Evolutionary conservation across 2,329 filamentous ascomycete genomes (phyloP), one percentile per base, ranked within the genome.

Genomic region (Aureobasidium sp.): DNA sequence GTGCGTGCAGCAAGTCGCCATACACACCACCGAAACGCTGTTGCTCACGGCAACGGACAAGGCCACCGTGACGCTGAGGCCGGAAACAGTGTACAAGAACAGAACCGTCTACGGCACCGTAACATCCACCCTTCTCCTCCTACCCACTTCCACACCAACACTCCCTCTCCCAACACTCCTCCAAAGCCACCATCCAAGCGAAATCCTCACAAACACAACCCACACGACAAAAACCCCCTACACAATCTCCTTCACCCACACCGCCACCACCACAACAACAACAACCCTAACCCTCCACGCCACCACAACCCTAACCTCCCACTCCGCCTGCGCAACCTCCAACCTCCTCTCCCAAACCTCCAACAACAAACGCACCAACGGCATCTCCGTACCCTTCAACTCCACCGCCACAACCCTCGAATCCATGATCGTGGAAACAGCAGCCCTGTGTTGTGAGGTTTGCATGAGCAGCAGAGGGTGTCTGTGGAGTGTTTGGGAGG

Each of bases 211-310:
- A 27, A 27, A 27, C 42, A 25, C 37, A 2, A 25, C 25, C 33
- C 19, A 11, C 11, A 10, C 29, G 7, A 47, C 42, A 23, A 58
- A 37, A 40, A 58, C 55, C 2, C 42, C 55, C 3, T 58, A 58
- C 25, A 58, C 55, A 2, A 58, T 58, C n/a, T 40, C 55, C 33
- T 49, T 58, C 31, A 47, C 55, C 43, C 31, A 3, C 2, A 58
- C 55, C 3, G 23, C 11, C 9, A 47, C 42, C 2, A 0, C 7
- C 9, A 40, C 33, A 1, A 21, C 42, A 0, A 58, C 40, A 2
- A 3, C 4, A 1, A 49, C 43, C 0, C 3, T 9, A 1, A 58
- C 55, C 27, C 43, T 23, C 1, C 55, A 58, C 23, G 55, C 55
- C 23, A 58, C 55, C 3, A 58, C 55, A 23, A 40, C 55, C 7